Base-by-base conservation (phyloP, 345 rosid genomes). In the Hypericum perforatum region DNA sequence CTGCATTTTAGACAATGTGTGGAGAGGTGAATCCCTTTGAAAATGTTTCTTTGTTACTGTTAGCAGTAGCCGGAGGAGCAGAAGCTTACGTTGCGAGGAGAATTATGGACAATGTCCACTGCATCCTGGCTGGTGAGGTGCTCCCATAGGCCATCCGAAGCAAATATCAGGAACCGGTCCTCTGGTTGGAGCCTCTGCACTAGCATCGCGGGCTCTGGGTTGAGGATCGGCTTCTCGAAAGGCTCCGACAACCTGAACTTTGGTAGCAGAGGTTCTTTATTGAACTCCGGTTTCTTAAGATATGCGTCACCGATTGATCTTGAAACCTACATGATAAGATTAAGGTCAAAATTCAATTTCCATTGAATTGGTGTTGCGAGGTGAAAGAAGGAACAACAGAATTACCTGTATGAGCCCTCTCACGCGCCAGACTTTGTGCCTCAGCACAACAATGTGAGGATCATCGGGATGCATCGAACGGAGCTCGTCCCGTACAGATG, bases 91-190 rank as follows among this genome's bases (percentile, higher is more conserved):
- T 46, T 46, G 12, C 50, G 50, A 46, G 50, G 50, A 13, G 22
- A 46, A 10, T 46, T 46, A 9, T 46, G 50, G 50, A 46, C 50
- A 46, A 46, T 46, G 50, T 46, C 50, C 9, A 46, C 50, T 7
- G 50, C 50, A 13, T 46, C 50, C 22, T 46, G 50, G 22, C 14
- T 46, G 50, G 9, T 13, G 32, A 46, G 50, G 0, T 46, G 50
- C 50, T 46, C 50, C 50, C 50, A 46, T 8, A 46, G 22, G 9
- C 50, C 50, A 46, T 46, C 50, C 15, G 50, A 46, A n/a, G 50
- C 50, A 14, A 46, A 46, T n/a, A 46, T 46, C 22, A 46, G 9
- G 22, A 46, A 46, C 10, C 22, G 50, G 14, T 46, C 50, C 8
- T 46, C 50, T 46, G 12, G 50, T 10, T 46, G 50, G 15, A 46